Base-by-base conservation (phyloP, 75 land plant species). In the Cupressus sempervirens region DNA sequence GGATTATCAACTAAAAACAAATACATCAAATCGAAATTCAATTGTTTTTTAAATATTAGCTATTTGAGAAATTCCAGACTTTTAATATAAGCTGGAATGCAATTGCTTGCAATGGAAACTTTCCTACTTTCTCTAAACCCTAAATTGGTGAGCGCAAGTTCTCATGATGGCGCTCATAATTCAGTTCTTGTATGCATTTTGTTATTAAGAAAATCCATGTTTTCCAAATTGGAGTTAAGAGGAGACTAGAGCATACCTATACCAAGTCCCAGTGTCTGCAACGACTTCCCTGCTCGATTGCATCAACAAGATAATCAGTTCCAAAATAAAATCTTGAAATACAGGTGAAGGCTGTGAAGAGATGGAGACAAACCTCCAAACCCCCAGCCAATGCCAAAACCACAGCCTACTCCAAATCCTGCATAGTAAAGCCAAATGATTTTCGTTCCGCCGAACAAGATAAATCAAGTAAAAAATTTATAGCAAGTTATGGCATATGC, bases 361-460 rank as follows among this genome's bases (percentile, higher is more conserved):
- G 15, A 11, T 50, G 0, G 1, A 15, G 53, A 50, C 53, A 50
- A 50, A 92, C 93, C 93, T 90, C 94, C 94, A 87, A 93, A 93
- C 8, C 94, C 94, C 94, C 94, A 93, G 12, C 94, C 94, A 41
- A 92, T 83, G 65, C 94, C 94, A 85, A 92, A 93, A 26, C 94
- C 94, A 75, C 94, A 93, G 3, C 94, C 94, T 26, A 90, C 56
- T 29, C 94, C 94, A 83, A 91, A 88, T 13, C 94, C 94, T 93
- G 87, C 83, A 77, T 67, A 3, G 62, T 3, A 87, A 18, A 75
- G 12, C 74, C 7, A 75, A 82, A 16, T 5, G 72, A 32, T n/a
- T 68, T 2, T 30, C 34, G 8, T 43, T 30, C 73, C 7, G 32
- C 32, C 32, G 29, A n/a, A n/a, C n/a, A 68, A 30, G 15, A 45